Percentiles rank a stretch among this genome's conserved stretches.
Evolutionary conservation across 306 rosid species (phyloP).

Genomic region (Prunus davidiana): DNA sequence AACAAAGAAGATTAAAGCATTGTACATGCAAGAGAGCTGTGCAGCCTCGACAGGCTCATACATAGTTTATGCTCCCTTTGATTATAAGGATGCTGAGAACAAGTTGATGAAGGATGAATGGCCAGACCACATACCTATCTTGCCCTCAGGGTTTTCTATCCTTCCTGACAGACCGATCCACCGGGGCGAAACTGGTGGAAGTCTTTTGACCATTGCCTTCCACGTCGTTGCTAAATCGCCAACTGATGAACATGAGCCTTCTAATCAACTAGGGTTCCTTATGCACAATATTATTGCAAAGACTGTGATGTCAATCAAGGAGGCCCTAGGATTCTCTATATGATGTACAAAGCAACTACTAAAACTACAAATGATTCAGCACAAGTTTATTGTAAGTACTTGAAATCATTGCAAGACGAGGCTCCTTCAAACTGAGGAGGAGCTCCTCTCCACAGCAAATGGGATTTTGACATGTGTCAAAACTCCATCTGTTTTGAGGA

Average conservation of each 20-base stretch:
- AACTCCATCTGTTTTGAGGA: too few relatives aligned
- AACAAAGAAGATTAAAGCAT: slow-evolving; percentile 15
- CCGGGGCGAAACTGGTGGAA: slow-evolving; percentile 13
- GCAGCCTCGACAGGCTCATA: slow-evolving; percentile 42
- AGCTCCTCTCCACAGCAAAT: too few relatives aligned
- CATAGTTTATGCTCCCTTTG: slow-evolving; percentile 54
- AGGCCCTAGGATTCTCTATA: background rate
- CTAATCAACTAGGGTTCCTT: background rate
- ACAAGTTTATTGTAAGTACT: too few relatives aligned
- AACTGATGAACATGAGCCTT: background rate
- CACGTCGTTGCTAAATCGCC: slow-evolving; percentile 23
- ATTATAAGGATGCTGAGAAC: background rate
- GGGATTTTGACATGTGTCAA: too few relatives aligned
- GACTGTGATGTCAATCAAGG: slow-evolving; percentile 29
- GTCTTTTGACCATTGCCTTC: slow-evolving; percentile 47
- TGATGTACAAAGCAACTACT: background rate
- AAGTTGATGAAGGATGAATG: background rate
- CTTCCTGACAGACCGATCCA: slow-evolving; percentile 32
- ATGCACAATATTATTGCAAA: slow-evolving; percentile 24
- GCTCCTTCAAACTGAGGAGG: too few relatives aligned
- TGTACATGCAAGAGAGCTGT: slow-evolving; percentile 53
- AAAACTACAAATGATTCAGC: too few relatives aligned
- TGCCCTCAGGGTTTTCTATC: slow-evolving; percentile 61
- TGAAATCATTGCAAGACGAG: too few relatives aligned
- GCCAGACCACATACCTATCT: slow-evolving; percentile 34